These are phyloP conservation scores for Neolentinus lepideus DNA, from an alignment of 1,284 basidiomycete genomes.

Conservation along the genomic window DNA sequence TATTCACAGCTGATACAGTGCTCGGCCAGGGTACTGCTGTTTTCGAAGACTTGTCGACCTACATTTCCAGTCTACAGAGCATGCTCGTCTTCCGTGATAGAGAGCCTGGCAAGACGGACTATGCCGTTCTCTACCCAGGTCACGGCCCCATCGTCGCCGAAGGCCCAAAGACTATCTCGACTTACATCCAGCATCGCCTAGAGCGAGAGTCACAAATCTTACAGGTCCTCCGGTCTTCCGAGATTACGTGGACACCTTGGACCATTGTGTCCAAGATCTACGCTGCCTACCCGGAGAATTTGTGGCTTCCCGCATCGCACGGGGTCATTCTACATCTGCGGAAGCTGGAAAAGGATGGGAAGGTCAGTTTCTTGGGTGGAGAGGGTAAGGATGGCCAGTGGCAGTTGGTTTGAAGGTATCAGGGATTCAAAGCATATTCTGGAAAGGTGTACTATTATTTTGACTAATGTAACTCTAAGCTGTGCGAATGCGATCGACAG, in stretches of 20 bases:
- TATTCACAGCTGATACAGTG: slow-evolving; percentile 90
- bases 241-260: slow-evolving; percentile 51
- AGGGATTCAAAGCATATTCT: neutral
- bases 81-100: slow-evolving; percentile 27
- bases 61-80: slow-evolving; percentile 63
- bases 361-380: slow-evolving; percentile 41
- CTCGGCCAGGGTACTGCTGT: slow-evolving; percentile 89
- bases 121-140: slow-evolving; percentile 69
- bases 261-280: slow-evolving; percentile 62
- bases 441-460: no score
- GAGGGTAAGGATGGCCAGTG: slow-evolving; percentile 35
- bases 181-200: slow-evolving; percentile 78
- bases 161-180: slow-evolving; percentile 50
- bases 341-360: slow-evolving; percentile 66
- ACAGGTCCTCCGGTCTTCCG: slow-evolving; percentile 35
- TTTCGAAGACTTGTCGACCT: slow-evolving; percentile 79
- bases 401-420: slow-evolving; percentile 17
- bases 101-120: slow-evolving; percentile 22
- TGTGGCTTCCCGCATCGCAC: slow-evolving; percentile 71
- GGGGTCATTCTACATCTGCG: slow-evolving; percentile 67
- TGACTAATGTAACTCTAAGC: no score
- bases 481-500: no score
- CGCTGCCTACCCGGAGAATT: slow-evolving; percentile 57
- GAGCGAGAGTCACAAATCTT: slow-evolving; percentile 82
- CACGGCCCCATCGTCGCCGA: slow-evolving; percentile 78